Evolutionary conservation across 2,329 filamentous ascomycete genomes (phyloP).

Genomic region (Colletotrichum truncatum): DNA sequence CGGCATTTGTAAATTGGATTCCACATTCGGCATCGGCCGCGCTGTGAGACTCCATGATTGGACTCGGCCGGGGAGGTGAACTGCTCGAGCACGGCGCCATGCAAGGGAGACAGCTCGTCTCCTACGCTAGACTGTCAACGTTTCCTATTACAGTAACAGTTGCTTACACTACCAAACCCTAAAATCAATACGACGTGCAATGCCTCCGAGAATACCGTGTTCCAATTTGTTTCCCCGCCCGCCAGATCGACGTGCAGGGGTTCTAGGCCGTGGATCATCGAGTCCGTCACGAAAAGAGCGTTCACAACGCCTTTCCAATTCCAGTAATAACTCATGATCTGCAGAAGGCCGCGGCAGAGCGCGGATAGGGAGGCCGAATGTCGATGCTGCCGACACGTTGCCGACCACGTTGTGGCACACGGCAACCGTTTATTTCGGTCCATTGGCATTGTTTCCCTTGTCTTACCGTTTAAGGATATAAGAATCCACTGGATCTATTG

Average conservation of each 20-base stretch:
- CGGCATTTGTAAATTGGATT: no score
- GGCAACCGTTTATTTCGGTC: not conserved
- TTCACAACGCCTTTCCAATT: not conserved
- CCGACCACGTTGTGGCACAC: not conserved
- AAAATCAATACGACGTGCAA: not conserved
- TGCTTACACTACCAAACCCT: not conserved
- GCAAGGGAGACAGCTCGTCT: not conserved
- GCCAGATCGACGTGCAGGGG: not conserved
- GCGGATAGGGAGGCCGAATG: not conserved
- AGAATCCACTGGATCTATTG: not conserved
- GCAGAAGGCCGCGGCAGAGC: not conserved
- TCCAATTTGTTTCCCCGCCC: no score
- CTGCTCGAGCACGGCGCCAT: not conserved
- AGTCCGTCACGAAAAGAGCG: not conserved
- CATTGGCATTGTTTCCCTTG: not conserved
- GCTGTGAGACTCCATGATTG: no score
- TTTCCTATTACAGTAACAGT: not conserved
- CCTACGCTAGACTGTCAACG: not conserved
- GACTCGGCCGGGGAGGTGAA: no score
- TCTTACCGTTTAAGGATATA: not conserved
- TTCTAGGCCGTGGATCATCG: not conserved
- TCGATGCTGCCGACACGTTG: not conserved
- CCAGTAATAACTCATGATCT: not conserved
- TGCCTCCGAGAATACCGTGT: not conserved
- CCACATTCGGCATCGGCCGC: no score